A percentile compares a stretch with the other conserved stretches of the same genome.
Conservation (phyloP, 83 land plant species). For the Picea abies region DNA sequence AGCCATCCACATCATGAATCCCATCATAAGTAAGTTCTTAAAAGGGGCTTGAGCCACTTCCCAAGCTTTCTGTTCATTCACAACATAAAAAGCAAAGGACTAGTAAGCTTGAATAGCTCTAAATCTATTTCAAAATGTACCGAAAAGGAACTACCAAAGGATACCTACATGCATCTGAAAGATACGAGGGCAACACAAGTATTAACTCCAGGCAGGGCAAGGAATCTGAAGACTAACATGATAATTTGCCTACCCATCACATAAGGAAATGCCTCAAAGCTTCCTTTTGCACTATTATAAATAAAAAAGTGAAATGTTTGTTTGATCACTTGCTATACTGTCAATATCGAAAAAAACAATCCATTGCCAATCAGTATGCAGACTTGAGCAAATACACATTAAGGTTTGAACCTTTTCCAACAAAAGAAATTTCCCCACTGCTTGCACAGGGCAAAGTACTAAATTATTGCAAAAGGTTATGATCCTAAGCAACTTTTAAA, state of each 20-base stretch:
- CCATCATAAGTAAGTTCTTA: constrained; percentile 95
- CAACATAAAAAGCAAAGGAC: not conserved
- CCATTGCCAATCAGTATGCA: not conserved
- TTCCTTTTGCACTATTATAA: not conserved
- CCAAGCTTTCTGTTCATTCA: constrained; percentile 89
- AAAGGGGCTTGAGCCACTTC: constrained; percentile 96
- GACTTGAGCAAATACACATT: not conserved
- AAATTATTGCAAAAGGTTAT: not conserved
- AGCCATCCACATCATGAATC: constrained; percentile 99
- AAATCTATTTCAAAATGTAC: not conserved
- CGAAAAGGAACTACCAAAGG: not conserved
- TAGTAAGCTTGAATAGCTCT: not conserved
- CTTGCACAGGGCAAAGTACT: not conserved
- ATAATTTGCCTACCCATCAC: not conserved
- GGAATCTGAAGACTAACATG: not conserved
- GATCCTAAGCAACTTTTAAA: no score
- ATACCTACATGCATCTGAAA: not conserved
- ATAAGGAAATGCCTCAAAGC: not conserved
- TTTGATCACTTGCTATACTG: not conserved
- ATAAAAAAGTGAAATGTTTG: not conserved
- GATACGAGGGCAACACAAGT: constrained; percentile 4
- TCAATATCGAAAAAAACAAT: not conserved
- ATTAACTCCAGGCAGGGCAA: not conserved
- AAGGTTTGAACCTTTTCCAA: not conserved
- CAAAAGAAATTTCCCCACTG: no score